A percentile compares a stretch with the other conserved stretches of the same genome.
Conservation (phyloP, 768 basidiomycete genomes). For the Macrocybe gigantea region DNA sequence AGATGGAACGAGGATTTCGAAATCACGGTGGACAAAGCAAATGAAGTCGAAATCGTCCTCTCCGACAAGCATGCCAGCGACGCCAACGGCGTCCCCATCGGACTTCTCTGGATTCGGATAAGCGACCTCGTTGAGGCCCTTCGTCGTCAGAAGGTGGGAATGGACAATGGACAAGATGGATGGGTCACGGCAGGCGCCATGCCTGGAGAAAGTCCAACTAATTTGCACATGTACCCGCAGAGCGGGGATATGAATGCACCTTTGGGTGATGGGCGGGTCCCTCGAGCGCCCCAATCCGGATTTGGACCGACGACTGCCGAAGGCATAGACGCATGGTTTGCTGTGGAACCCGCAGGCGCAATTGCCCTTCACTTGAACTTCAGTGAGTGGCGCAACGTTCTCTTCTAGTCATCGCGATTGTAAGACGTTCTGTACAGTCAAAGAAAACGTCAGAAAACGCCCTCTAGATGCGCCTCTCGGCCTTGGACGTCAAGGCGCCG, state of each 20-base stretch:
- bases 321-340: conserved; percentile 95
- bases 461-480: conserved; percentile 85
- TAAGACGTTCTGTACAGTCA: conserved; percentile 49
- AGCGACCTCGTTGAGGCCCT: conserved; percentile 92
- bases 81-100: conserved; percentile 80
- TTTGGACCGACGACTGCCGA: conserved; percentile 44
- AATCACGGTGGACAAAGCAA: conserved; percentile 94
- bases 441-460: conserved; percentile 95
- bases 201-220: conserved; percentile 51
- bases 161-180: conserved; percentile 80
- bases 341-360: conserved; percentile 96
- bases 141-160: conserved; percentile 84
- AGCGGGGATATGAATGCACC: conserved; percentile 43
- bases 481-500: conserved; percentile 94
- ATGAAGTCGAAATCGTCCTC: conserved; percentile 94
- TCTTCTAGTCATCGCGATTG: background rate
- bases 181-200: conserved; percentile 97
- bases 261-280: conserved; percentile 40
- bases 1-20: conserved; percentile 98
- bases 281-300: conserved; percentile 28
- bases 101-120: conserved; percentile 91
- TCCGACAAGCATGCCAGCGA: conserved; percentile 89
- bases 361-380: conserved; percentile 86
- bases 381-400: conserved; percentile 45
- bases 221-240: conserved; percentile 21